Evolutionary conservation across 768 basidiomycete genomes (phyloP), one percentile per base, ranked within the genome.

Genomic region (Lentinula aciculospora): DNA sequence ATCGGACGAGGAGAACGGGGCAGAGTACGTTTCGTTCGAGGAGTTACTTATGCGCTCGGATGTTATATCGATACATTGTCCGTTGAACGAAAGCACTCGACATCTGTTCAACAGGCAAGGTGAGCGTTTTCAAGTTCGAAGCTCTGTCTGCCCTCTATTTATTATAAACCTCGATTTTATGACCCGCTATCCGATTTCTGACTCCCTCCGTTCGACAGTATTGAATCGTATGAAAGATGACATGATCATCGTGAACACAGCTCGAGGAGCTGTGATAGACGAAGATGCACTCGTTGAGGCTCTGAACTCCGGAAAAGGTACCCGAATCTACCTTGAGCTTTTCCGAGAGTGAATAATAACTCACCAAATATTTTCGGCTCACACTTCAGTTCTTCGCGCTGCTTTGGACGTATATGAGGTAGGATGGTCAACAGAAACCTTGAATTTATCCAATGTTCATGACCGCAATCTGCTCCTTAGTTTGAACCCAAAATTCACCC

Each of bases 211-310:
- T 25, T 59, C 58, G 28, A 36, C 54, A 37, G 65, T 60, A 57
- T 64, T 66, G 29, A 37, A 55, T 12, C 57, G 62, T 25, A 70
- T 82, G 73, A 79, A 79, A 61, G 66, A 70, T 0, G 68, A 73
- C 0, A 72, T 77, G 3, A 68, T 78, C 60, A 69, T 82, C 53
- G 69, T 82, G 62, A 83, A 82, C 63, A 80, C 80, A 0, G 73
- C 75, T 4, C 64, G 81, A 27, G 81, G 81, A 0, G 75, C 78
- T 0, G 61, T 83, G 19, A 72, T 83, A 2, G 73, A 81, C 56
- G 80, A 81, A 56, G 60, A 61, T 0, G 81, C 75, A 0, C 63
- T 83, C 29, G 60, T 81, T 4, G 61, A 76, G 0, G 71, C 69
- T 2, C 63, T 81, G 39, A 62, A 67, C 45, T 59, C 68, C n/a